Conservation (phyloP, 148 eudicot genomes). For the Diospyros lotus region DNA sequence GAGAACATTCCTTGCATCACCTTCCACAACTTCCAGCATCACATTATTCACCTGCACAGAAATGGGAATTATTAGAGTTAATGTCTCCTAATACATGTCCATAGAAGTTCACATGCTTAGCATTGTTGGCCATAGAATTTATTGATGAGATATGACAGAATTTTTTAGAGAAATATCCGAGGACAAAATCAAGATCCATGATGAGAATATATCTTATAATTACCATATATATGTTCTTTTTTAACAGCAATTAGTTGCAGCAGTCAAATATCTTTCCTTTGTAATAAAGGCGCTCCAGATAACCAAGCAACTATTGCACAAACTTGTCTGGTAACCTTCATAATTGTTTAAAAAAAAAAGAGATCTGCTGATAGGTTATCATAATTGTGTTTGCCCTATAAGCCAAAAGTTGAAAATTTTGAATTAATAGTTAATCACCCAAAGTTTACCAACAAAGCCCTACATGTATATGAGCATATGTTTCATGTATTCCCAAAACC, state of each 20-base stretch:
- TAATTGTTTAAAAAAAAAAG: neutral
- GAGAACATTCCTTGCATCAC: conserved; percentile 77
- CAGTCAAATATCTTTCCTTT: too few species aligned
- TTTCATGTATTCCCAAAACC: too few species aligned
- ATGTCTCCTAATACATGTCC: too few species aligned
- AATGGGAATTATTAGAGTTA: neutral
- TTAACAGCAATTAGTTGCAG: too few species aligned
- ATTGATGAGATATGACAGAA: neutral
- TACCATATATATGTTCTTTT: too few species aligned
- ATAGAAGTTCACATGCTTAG: too few species aligned
- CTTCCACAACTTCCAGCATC: conserved; percentile 46
- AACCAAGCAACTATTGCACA: conserved; percentile 4
- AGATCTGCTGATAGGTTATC: neutral
- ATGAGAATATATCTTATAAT: too few species aligned
- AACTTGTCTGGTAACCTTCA: neutral
- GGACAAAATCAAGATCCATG: neutral
- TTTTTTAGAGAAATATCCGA: neutral
- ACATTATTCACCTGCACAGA: conserved; percentile 50
- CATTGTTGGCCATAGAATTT: too few species aligned
- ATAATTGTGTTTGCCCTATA: neutral
- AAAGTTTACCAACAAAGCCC: neutral
- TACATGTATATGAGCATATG: too few species aligned
- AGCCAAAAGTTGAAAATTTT: neutral
- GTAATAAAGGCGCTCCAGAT: too few species aligned
- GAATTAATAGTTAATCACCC: neutral